Conservation (phyloP, 1,284 basidiomycete species). For the Baeospora myosura region DNA sequence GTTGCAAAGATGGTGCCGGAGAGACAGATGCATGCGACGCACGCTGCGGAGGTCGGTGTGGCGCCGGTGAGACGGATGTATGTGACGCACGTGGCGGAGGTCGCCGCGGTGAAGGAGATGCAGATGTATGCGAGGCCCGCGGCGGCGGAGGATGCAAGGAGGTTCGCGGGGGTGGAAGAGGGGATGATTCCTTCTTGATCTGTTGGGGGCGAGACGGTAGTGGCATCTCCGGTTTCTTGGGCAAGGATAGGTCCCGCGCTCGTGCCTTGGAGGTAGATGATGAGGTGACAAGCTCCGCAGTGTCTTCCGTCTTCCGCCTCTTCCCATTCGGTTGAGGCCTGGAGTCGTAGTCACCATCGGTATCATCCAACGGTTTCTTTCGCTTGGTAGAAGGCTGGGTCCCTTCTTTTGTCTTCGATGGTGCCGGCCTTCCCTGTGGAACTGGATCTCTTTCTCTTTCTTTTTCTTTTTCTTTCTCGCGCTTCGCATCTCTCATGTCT, state of each 20-base stretch:
- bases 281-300: constrained; percentile 7
- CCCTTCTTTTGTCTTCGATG: constrained; percentile 1
- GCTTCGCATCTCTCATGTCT: constrained; percentile 15
- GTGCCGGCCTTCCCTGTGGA: constrained; percentile 15
- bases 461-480: constrained; percentile 13
- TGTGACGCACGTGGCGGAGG: no score
- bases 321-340: constrained; percentile 25
- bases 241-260: no score
- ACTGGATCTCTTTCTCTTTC: constrained; percentile 16
- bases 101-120: no score
- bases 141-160: no score
- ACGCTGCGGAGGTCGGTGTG: no score
- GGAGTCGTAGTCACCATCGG: constrained; percentile 19
- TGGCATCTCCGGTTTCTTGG: no score
- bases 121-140: no score
- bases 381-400: constrained; percentile 24
- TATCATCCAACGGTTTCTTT: constrained; percentile 23
- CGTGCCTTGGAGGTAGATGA: no score
- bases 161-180: constrained; percentile 10
- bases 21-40: constrained; percentile 15
- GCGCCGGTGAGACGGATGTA: no score
- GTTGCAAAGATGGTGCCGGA: constrained; percentile 12
- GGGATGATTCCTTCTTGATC: constrained; percentile 13
- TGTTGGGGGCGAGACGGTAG: constrained; percentile 18
- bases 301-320: constrained; percentile 32